Evolutionary conservation across 2,329 filamentous ascomycete genomes (phyloP).

Genomic region (Triangularia verruculosa): DNA sequence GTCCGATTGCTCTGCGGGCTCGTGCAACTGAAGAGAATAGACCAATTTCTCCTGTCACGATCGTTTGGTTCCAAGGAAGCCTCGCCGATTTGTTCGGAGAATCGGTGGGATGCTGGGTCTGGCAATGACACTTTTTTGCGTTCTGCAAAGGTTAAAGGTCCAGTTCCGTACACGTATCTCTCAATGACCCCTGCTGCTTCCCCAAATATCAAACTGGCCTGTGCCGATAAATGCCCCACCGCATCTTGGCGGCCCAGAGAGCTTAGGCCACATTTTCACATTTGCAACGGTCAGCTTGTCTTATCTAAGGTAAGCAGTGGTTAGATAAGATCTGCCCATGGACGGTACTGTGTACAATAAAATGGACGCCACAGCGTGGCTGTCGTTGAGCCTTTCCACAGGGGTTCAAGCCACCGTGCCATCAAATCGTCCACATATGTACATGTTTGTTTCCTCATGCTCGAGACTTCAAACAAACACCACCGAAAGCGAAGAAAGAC

Average conservation of each 20-base stretch:
- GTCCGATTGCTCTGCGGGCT: not conserved
- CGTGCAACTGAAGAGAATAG: not conserved
- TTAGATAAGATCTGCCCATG: no score
- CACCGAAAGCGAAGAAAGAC: not conserved
- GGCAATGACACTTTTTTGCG: slow-evolving; percentile 1
- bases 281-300: not conserved
- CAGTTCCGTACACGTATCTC: slow-evolving; percentile 25
- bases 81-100: not conserved
- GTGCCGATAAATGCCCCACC: not conserved
- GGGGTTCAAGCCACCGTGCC: not conserved
- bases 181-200: slow-evolving; percentile 18
- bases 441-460: no score
- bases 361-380: not conserved
- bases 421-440: no score
- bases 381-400: not conserved
- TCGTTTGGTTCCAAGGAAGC: not conserved
- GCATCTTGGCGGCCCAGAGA: not conserved
- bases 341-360: no score
- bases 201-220: not conserved
- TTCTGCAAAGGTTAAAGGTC: not conserved
- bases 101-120: not conserved
- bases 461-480: not conserved
- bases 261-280: not conserved
- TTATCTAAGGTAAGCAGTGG: not conserved
- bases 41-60: not conserved